phyloP scores from a whole-genome alignment of 441 rosid species.

The Gossypium davidsonii region DNA sequence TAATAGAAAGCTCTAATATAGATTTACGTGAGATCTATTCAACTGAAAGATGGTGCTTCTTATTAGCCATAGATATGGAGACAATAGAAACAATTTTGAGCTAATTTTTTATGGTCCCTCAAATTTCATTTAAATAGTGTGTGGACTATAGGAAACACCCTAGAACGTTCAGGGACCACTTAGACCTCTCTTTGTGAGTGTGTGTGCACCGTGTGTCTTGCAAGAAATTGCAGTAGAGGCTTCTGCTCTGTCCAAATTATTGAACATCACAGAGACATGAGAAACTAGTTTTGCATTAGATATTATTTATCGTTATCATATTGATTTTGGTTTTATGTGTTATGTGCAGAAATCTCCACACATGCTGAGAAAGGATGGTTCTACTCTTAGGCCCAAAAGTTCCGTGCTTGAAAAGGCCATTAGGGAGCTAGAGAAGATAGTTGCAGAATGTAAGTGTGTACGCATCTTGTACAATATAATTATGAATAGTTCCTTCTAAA shows the following conservation, averaged over 20 bases:
- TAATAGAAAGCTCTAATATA: not conserved
- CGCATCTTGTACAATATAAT: not conserved
- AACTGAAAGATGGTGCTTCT: not conserved
- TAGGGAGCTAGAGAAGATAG: constrained; percentile 84
- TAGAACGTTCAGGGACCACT: not conserved
- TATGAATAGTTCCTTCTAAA: not conserved
- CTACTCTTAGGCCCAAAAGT: constrained; percentile 51
- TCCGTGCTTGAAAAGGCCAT: constrained; percentile 79
- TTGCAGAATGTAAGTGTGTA: constrained; percentile 64
- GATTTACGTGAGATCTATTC: not conserved
- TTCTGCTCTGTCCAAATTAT: not conserved
- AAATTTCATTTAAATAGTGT: not conserved
- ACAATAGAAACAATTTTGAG: not conserved
- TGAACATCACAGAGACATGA: not conserved
- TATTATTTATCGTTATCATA: not conserved
- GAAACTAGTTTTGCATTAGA: constrained; percentile 1
- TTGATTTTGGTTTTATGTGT: constrained; percentile 18
- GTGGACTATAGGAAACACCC: not conserved
- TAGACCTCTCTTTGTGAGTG: not conserved
- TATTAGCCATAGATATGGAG: not conserved
- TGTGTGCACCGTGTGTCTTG: not conserved
- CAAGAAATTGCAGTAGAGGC: not conserved
- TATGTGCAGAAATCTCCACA: constrained; percentile 49
- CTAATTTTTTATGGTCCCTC: not conserved
- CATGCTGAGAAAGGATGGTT: constrained; percentile 52